These are phyloP conservation scores for Trifolium subterraneum DNA, from an alignment of 306 rosid species.

Conservation along the genomic window DNA sequence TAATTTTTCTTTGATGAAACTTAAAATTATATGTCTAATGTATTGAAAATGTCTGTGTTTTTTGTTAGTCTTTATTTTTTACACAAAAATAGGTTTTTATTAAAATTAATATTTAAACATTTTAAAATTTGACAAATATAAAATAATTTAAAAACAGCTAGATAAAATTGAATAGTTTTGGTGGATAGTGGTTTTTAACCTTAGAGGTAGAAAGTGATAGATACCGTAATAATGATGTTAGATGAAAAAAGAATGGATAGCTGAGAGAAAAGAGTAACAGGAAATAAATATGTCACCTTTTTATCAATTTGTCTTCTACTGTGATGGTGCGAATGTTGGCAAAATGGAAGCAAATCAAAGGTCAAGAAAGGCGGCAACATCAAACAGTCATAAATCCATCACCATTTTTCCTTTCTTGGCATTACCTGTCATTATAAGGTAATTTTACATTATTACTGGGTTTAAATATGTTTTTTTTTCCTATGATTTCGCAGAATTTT, in stretches of 20 bases:
- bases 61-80: too few relatives aligned
- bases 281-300: constrained; percentile 33
- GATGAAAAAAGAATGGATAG: constrained; percentile 22
- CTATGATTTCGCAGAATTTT: too few relatives aligned
- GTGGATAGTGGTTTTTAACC: constrained; percentile 8
- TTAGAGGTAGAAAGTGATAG: constrained; percentile 57
- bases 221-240: constrained; percentile 50
- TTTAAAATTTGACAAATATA: too few relatives aligned
- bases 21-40: too few relatives aligned
- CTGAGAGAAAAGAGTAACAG: constrained; percentile 16
- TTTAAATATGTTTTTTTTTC: too few relatives aligned
- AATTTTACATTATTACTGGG: too few relatives aligned
- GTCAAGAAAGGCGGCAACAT: constrained; percentile 80
- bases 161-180: not conserved
- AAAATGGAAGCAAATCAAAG: constrained; percentile 85
- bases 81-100: too few relatives aligned
- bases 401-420: not conserved
- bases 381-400: constrained; percentile 45
- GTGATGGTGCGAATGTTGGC: constrained; percentile 88
- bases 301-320: constrained; percentile 58
- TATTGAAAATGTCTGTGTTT: too few relatives aligned
- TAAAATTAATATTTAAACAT: too few relatives aligned
- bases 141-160: too few relatives aligned
- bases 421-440: constrained; percentile 42
- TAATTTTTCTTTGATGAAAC: too few relatives aligned